These are phyloP conservation scores for Boeremia exigua DNA, from an alignment of 2,329 filamentous ascomycete genomes.

Conservation along the genomic window DNA sequence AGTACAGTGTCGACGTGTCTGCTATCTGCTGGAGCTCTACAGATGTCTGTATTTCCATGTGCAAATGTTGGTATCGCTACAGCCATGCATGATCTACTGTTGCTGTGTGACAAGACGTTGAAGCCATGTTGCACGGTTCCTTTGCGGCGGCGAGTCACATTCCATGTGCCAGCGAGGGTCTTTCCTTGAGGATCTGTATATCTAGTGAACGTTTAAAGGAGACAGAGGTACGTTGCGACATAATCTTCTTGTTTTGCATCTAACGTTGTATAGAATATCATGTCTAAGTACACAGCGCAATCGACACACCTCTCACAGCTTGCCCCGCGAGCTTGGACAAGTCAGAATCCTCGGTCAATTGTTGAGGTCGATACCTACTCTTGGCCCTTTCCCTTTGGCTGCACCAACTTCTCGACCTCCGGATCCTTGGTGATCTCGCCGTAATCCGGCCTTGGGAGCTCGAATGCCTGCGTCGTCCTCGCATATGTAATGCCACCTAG, in stretches of 20 bases:
- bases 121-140: neutral
- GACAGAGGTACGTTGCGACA: too few relatives aligned
- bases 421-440: slow-evolving; percentile 54
- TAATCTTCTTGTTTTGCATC: neutral
- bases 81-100: neutral
- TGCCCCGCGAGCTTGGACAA: slow-evolving; percentile 7
- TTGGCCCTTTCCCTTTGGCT: slow-evolving; percentile 46
- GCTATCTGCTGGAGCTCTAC: neutral
- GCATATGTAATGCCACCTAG: slow-evolving; percentile 88
- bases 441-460: slow-evolving; percentile 68
- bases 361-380: slow-evolving; percentile 19
- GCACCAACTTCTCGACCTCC: slow-evolving; percentile 65
- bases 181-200: too few relatives aligned
- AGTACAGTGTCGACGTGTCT: neutral
- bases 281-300: neutral
- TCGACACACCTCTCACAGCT: neutral
- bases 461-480: slow-evolving; percentile 70
- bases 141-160: neutral
- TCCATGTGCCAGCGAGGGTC: neutral
- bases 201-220: too few relatives aligned
- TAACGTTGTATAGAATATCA: slow-evolving; percentile 5
- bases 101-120: neutral
- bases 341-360: slow-evolving; percentile 6
- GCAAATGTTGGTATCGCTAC: neutral
- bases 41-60: neutral